Conservation (phyloP, 352 stramenopile genomes). For the Globisporangium iwayamae region DNA sequence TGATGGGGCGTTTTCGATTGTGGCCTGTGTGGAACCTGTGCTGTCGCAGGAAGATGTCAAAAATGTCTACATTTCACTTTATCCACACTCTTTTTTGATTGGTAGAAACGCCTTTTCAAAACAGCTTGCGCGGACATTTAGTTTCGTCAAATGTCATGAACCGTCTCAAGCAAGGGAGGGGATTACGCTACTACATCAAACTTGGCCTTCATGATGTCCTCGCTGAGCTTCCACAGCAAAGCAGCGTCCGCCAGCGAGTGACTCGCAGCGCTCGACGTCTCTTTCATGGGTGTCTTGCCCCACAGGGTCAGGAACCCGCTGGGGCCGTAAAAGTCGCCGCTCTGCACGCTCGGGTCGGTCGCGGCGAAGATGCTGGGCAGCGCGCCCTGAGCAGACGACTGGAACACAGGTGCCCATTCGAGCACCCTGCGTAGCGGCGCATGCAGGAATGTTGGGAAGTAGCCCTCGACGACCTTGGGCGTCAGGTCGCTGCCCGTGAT, state of each 20-base stretch:
- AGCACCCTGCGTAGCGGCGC: conserved; percentile 19
- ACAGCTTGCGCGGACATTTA: too few species aligned
- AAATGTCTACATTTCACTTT: too few species aligned
- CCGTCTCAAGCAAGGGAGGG: too few species aligned
- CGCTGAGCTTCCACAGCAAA: conserved; percentile 34
- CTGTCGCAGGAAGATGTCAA: too few species aligned
- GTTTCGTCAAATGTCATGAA: too few species aligned
- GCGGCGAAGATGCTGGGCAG: conserved; percentile 29
- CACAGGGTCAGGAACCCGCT: conserved; percentile 27
- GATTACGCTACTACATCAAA: conserved; percentile 18
- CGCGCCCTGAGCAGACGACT: conserved; percentile 21
- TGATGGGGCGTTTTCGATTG: background rate
- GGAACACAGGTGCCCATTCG: conserved; percentile 17
- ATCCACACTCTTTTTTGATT: too few species aligned
- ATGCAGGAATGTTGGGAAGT: conserved; percentile 23
- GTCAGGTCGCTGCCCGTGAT: conserved; percentile 22
- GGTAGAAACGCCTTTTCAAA: too few species aligned
- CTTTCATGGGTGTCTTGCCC: conserved; percentile 24
- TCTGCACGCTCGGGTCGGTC: conserved; percentile 16
- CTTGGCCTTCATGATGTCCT: conserved; percentile 19
- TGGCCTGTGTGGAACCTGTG: background rate
- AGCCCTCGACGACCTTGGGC: conserved; percentile 21
- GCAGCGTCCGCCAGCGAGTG: conserved; percentile 24
- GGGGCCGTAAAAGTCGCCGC: conserved; percentile 27
- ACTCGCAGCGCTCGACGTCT: conserved; percentile 27